Base-by-base conservation (phyloP, 495 filamentous ascomycete genomes). In the Neurospora africana region DNA sequence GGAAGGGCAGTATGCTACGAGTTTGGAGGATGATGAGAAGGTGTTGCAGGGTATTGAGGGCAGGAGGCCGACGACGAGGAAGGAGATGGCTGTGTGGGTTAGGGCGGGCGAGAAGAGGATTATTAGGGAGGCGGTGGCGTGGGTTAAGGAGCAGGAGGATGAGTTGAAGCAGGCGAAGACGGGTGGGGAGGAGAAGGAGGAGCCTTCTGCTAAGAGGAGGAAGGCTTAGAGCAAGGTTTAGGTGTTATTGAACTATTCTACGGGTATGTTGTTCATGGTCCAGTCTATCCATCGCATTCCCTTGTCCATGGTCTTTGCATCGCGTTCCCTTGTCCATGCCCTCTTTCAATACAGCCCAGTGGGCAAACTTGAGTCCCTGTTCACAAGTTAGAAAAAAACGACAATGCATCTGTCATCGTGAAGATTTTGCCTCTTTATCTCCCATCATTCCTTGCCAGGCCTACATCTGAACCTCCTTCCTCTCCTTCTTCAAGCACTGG, bases 21-120 rank as follows among this genome's bases (percentile, higher is more conserved):
- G 83, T 4, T 76, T 92, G 37, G 82, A 84, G 23, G 84, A 92
- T 30, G 94, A 97, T 73, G 77, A 85, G 36, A 75, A 81, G 44
- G 69, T 92, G 75, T 94, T 36, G 67, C 41, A 2, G 41, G 73
- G 73, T n/a, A 5, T 71, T 73, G 36, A 77, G 73, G n/a, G 39
- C 84, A 47, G 74, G 72, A 38, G 75, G 77, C 33, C 82, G 91
- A 33, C 38, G 9, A 68, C 82, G 75, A 44, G 85, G 79, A 58
- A 68, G 36, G 44, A 72, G 23, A 93, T 93, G 90, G 93, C 94
- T 0, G 75, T 93, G 4, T 83, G 91, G 73, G 91, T 97, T 41
- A 87, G 94, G 67, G 80, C 89, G 41, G 94, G 94, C 10, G 94
- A 97, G 81, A 97, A 96, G 77, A 82, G 86, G 70, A 83, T 97